Evolutionary conservation across 2,329 filamentous ascomycete genomes (phyloP).

Genomic region (Eutypa lata): DNA sequence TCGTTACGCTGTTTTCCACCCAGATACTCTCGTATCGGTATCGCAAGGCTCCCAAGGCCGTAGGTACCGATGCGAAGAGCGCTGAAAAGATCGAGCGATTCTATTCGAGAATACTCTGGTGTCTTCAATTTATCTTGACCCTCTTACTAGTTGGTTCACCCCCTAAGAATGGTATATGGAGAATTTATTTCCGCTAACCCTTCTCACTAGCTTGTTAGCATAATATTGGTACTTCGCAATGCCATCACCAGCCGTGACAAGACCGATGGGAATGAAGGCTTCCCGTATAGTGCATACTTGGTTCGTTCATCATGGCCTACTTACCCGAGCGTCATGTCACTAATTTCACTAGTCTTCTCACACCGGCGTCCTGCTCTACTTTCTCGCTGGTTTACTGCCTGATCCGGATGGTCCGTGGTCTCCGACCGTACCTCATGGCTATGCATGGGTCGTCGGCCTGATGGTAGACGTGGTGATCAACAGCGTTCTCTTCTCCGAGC

Average conservation of each 20-base stretch:
- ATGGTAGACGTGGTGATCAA: constrained; percentile 35
- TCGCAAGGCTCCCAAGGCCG: constrained; percentile 23
- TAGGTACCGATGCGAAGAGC: constrained; percentile 25
- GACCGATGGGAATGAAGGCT: constrained; percentile 23
- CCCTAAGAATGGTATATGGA: no score
- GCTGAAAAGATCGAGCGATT: constrained; percentile 24
- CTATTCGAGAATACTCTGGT: constrained; percentile 33
- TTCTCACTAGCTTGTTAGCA: constrained; percentile 26
- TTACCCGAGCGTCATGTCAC: not conserved
- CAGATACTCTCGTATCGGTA: constrained; percentile 36
- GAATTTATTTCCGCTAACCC: not conserved
- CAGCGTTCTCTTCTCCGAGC: constrained; percentile 29
- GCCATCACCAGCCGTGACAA: constrained; percentile 28
- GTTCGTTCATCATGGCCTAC: constrained; percentile 16
- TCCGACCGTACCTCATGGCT: constrained; percentile 32
- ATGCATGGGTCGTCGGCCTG: constrained; percentile 34
- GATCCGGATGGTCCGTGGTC: constrained; percentile 43
- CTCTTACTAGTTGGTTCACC: constrained; percentile 22
- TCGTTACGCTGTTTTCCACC: constrained; percentile 32
- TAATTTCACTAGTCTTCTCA: constrained; percentile 31
- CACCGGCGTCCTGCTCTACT: constrained; percentile 39
- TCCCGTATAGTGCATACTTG: constrained; percentile 39
- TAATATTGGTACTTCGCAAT: constrained; percentile 29
- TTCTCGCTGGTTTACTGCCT: constrained; percentile 38
- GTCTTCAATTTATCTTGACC: constrained; percentile 31